Evolutionary conservation across 352 stramenopile genomes (phyloP), one percentile per base, ranked within the genome.

Genomic region (Phytopythium delawarense): DNA sequence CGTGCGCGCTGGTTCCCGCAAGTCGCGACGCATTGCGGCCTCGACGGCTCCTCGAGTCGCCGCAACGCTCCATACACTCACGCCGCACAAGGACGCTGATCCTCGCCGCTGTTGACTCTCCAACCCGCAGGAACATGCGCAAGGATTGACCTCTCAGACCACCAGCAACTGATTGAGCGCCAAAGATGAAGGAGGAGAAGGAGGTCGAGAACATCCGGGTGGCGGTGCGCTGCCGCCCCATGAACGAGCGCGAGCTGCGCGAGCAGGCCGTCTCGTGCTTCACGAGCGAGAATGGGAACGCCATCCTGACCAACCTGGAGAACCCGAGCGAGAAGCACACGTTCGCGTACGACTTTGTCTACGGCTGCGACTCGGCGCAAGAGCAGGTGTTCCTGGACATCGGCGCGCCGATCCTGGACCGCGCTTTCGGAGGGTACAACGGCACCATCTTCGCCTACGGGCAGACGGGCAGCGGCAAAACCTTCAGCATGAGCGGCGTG

Each of bases 161-260:
- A 23, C 28, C 1, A 42, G 16, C 7, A 57, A 16, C 50, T 8
- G 37, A 57, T 55, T 9, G n/a, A 49, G 4, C 16, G 34, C 15
- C 4, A 13, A 42, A 23, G 15, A 92, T 91, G 81, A 91, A 89
- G 65, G 84, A 93, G 32, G 79, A 89, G 54, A 88, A 91, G 60
- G 83, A 94, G 59, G 82, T 79, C 37, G 85, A 92, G 59, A 98
- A 97, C 76, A 95, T 98, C 63, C 85, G 87, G 59, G 92, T 98
- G 37, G 91, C 92, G 5, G 91, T 97, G 70, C 88, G 89, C 59
- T 97, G 88, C 61, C 87, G 92, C 5, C 92, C 91, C n/a, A 92
- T 98, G 72, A 97, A 91, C 61, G 71, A 90, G 30, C 89, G 88
- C 37, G 92, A 98, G 72, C 80, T 88, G 32, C 73, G 79, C 16